A percentile compares a stretch with the other conserved stretches of the same genome.
These are phyloP conservation scores for Aspergillus neotritici DNA, from an alignment of 2,329 filamentous ascomycete genomes.

Conservation along the genomic window DNA sequence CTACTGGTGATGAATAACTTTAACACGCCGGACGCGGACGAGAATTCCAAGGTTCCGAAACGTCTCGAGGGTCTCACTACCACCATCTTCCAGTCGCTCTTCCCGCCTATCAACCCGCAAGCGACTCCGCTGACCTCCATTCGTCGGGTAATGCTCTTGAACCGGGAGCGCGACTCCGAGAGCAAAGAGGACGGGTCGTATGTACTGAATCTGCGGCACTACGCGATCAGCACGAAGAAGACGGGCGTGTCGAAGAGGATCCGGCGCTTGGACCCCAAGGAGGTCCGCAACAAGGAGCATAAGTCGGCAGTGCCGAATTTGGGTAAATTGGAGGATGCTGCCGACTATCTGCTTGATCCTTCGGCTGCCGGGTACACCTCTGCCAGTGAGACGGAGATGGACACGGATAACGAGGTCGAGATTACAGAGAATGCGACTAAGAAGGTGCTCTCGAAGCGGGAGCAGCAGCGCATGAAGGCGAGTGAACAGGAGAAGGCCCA, in stretches of 20 bases:
- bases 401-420: slow-evolving; percentile 94
- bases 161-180: slow-evolving; percentile 58
- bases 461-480: slow-evolving; percentile 44
- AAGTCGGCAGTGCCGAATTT: slow-evolving; percentile 76
- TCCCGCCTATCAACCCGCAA: slow-evolving; percentile 91
- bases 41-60: slow-evolving; percentile 69
- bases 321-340: slow-evolving; percentile 83
- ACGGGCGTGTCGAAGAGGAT: slow-evolving; percentile 80
- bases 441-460: slow-evolving; percentile 50
- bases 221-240: slow-evolving; percentile 85
- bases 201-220: slow-evolving; percentile 83
- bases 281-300: slow-evolving; percentile 64
- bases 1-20: slow-evolving; percentile 99
- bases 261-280: slow-evolving; percentile 75
- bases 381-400: slow-evolving; percentile 85
- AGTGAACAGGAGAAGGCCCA: slow-evolving; percentile 41
- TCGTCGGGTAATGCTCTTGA: slow-evolving; percentile 80
- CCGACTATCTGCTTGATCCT: slow-evolving; percentile 85
- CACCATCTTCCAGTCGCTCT: slow-evolving; percentile 91
- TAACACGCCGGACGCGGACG: slow-evolving; percentile 53
- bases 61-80: slow-evolving; percentile 91
- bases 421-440: slow-evolving; percentile 55
- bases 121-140: slow-evolving; percentile 87
- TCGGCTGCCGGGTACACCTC: slow-evolving; percentile 79
- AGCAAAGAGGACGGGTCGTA: slow-evolving; percentile 59